phyloP scores from a whole-genome alignment of 2,329 filamentous ascomycete genomes.

The Paramyrothecium sp. region DNA sequence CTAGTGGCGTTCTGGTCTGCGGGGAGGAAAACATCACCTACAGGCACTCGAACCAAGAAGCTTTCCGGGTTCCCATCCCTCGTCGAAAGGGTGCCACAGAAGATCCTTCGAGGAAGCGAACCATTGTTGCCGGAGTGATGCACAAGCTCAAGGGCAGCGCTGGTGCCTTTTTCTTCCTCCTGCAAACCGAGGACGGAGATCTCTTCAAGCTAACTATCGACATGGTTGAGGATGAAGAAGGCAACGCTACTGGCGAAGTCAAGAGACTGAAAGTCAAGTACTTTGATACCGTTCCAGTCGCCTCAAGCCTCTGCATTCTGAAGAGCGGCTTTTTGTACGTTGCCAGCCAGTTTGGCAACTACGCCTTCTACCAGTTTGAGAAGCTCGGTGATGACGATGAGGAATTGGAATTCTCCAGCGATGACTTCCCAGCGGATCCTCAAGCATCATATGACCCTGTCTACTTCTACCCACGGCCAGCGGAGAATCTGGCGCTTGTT shows the following conservation, averaged over 20 bases:
- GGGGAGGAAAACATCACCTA: constrained; percentile 95
- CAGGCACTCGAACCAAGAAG: constrained; percentile 90
- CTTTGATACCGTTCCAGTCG: constrained; percentile 92
- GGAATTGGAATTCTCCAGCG: constrained; percentile 81
- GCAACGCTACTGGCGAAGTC: constrained; percentile 78
- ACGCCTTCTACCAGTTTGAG: constrained; percentile 95
- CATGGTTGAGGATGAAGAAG: constrained; percentile 79
- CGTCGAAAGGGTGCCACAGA: constrained; percentile 84
- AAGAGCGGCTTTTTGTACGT: constrained; percentile 96
- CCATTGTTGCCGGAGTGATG: constrained; percentile 89
- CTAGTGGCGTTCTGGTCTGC: constrained; percentile 92
- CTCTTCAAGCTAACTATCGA: constrained; percentile 95
- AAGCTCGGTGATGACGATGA: constrained; percentile 95
- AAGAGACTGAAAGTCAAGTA: constrained; percentile 89
- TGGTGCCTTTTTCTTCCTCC: constrained; percentile 93
- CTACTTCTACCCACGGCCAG: constrained; percentile 78
- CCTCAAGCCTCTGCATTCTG: constrained; percentile 83
- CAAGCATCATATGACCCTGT: constrained; percentile 70
- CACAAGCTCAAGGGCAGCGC: constrained; percentile 83
- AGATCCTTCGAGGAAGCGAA: constrained; percentile 86
- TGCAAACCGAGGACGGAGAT: constrained; percentile 97
- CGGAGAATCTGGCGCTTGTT: constrained; percentile 81
- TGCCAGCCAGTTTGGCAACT: constrained; percentile 88
- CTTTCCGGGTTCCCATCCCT: constrained; percentile 86
- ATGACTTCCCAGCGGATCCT: constrained; percentile 76